Percentiles rank a stretch among this genome's conserved stretches.
Evolutionary conservation across 176 grass and related monocot species (phyloP).

Genomic region (Puccinellia tenuiflora): DNA sequence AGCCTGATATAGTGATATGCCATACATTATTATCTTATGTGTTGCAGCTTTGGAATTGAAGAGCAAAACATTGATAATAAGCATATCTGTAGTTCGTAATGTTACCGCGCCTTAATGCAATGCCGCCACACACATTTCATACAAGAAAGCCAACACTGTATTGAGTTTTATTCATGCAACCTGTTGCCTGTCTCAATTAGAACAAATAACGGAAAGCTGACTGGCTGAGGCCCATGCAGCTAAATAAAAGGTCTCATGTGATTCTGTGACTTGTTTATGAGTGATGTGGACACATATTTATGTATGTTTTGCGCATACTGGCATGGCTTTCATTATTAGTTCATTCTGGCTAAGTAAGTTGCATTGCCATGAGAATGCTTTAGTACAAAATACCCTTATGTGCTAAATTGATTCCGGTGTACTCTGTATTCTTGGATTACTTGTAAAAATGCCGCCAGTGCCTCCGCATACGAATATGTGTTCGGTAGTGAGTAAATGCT

Average conservation of each 20-base stretch:
- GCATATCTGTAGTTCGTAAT: neutral
- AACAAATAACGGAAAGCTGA: neutral
- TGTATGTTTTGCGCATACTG: neutral
- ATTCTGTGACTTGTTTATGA: neutral
- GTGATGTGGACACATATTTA: neutral
- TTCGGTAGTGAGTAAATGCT: conserved; percentile 30
- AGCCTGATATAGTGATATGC: neutral
- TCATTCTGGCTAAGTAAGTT: neutral
- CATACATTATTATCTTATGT: neutral
- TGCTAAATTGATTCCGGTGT: neutral
- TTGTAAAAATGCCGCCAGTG: neutral
- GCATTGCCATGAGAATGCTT: neutral
- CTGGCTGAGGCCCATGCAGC: neutral
- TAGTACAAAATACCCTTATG: neutral
- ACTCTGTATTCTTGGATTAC: neutral
- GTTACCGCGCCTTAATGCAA: neutral
- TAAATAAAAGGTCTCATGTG: neutral
- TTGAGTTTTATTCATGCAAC: neutral
- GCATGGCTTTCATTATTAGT: neutral
- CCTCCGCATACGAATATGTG: neutral
- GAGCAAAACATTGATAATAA: neutral
- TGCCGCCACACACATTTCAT: neutral
- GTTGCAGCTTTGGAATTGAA: neutral
- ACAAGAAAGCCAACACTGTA: neutral
- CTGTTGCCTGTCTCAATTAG: neutral